Evolutionary conservation across 139 green algal species (phyloP).

Genomic region (Trebouxia sp.): DNA sequence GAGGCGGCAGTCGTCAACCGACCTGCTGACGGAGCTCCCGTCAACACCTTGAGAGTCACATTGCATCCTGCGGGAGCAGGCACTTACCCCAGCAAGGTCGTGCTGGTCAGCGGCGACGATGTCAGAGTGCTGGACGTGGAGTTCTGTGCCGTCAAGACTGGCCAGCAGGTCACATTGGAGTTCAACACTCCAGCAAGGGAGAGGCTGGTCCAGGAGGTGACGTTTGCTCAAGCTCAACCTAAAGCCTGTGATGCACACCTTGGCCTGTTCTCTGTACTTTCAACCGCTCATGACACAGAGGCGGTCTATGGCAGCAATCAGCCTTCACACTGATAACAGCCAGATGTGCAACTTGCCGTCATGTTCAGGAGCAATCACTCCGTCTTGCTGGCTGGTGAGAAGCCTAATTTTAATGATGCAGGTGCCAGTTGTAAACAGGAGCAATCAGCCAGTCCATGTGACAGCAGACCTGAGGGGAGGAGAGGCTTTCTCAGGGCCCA

Average conservation of each 20-base stretch:
- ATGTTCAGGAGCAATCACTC: too few relatives aligned
- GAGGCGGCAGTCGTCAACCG: neutral
- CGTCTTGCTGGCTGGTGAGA: neutral
- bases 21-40: neutral
- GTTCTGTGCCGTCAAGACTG: conserved; percentile 50
- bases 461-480: conserved; percentile 38
- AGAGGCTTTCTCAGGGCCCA: conserved; percentile 51
- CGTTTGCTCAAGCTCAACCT: too few relatives aligned
- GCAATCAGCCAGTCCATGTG: conserved; percentile 47
- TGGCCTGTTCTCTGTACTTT: too few relatives aligned
- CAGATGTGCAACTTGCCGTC: too few relatives aligned
- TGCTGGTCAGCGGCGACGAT: conserved; percentile 60
- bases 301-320: too few relatives aligned
- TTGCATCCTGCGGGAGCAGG: conserved; percentile 58
- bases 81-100: conserved; percentile 67
- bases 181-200: conserved; percentile 59
- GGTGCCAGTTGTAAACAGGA: conserved; percentile 66
- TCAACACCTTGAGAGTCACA: conserved; percentile 49
- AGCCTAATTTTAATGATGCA: neutral
- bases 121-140: conserved; percentile 71
- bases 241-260: too few relatives aligned
- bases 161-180: conserved; percentile 57
- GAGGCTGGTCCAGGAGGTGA: conserved; percentile 47
- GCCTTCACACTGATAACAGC: too few relatives aligned
- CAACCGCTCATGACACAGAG: too few relatives aligned